Evolutionary conservation across 768 basidiomycete genomes (phyloP), one percentile per base, ranked within the genome.

Genomic region (Russula virescens): DNA sequence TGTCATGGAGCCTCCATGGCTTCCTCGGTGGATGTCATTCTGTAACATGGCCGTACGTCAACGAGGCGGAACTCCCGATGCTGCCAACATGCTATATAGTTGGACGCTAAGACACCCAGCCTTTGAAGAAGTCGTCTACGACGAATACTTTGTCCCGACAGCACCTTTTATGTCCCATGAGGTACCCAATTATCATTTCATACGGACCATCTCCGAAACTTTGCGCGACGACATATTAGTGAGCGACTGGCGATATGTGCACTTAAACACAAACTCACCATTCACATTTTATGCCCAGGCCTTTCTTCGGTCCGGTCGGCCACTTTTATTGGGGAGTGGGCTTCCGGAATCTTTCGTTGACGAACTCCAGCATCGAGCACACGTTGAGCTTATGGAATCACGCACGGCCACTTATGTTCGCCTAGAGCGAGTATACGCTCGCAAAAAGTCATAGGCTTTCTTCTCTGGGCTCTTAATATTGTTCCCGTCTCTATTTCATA

Each of bases 191-290:
- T 63, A 66, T 31, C 19, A 45, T 48, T 54, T 48, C 31, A 45
- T 40, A 16, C 65, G 57, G 47, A 8, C 54, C 8, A 58, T 63
- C 51, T 35, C 60, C 45, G 60, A 73, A 10, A 71, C 70, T 45
- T 77, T 87, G 80, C 72, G 79, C 50, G 83, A 86, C n/a, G 86
- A 88, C 69, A 74, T 87, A 40, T 70, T 76, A 64, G 89, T 86
- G 63, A 7, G 63, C 50, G 31, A 23, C 46, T 19, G 5, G 34
- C 46, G 42, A 25, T n/a, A 42, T 53, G 21, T 1, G 6, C 16
- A 9, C 31, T 23, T 31, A 5, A 34, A 28, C 18, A 45, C 35
- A 48, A 28, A 21, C 61, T 58, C 50, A 62, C 25, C 26, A n/a
- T 26, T 42, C n/a, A 21, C 52, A 13, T 19, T 25, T 35, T 48